Base-by-base conservation (phyloP, 768 basidiomycete species). In the Amylocystis lapponica region DNA sequence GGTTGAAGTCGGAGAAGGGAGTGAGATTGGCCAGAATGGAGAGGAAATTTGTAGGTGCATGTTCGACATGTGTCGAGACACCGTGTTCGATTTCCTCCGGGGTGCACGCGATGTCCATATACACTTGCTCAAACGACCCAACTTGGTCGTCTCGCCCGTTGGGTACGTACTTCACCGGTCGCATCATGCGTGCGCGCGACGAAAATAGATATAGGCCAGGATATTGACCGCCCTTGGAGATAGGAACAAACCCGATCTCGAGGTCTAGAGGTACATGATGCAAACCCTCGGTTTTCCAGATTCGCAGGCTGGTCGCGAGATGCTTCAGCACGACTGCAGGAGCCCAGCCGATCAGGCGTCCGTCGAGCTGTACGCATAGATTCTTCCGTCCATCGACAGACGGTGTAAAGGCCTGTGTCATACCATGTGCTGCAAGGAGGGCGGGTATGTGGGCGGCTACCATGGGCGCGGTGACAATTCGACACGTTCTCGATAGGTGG, bases 1-100 rank as follows among this genome's bases (percentile, higher is more conserved):
- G 96, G 64, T 99, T 99, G 68, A 98, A 99, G 65, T 99, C 95
- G 32, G 94, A 97, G 71, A 99, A 99, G 1, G 96, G 96, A 0
- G 95, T 99, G 51, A 99, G 72, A 62, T 98, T 97, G 34, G 96
- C 96, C 49, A 99, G 75, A 55, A 99, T 95, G 2, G 91, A 95
- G 42, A 99, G 67, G 64, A 99, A 93, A 62, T 91, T 94, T 7
- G 96, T 97, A 4, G 96, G 90, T 30, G 87, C 75, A 56, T 91
- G 84, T 66, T 99, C 96, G 31, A 96, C 85, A 63, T 99, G 96
- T 1, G 88, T 87, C 16, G 91, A 86, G 6, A 87, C 70, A 13
- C 74, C 80, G 43, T 55, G 47, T 47, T 76, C 72, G 44, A 97
- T 83, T 64, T 96, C 96, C 53, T 84, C 83, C 3, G 83, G 83